Evolutionary conservation across 2,329 filamentous ascomycete species (phyloP), one percentile per base, ranked within the genome.

Genomic region (Pochonia chlamydosporia): DNA sequence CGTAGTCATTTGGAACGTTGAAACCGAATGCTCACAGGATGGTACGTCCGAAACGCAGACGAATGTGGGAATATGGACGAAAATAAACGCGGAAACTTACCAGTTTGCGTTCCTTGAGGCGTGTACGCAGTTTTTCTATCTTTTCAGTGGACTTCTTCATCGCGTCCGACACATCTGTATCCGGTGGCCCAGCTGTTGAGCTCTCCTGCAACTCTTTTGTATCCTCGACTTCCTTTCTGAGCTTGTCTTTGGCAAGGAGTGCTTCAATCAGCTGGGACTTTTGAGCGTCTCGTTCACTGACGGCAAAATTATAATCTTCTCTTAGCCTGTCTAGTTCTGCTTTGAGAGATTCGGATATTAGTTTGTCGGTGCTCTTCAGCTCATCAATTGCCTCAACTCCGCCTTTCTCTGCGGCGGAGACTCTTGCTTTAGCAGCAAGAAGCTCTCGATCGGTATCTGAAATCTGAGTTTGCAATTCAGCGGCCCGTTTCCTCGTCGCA

Each of bases 251-350:
- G 52, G 75, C 73, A 40, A 84, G 68, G 16, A 84, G 69, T 39
- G 78, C 75, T 35, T 79, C 72, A 54, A 84, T 72, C 21, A 84
- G 71, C 58, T 84, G 79, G 40, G 73, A 72, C 63, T 81, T 78
- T 57, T 79, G 73, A 50, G 75, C 70, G 45, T 82, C 78, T 43
- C 72, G 69, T 59, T 83, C 78, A 46, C 71, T 66, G 50, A 66
- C 69, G 43, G 75, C 63, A 46, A 68, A 63, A 48, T 71, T 72
- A 52, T 74, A 67, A 54, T 79, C 75, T 49, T 68, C 71, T 52
- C 79, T 73, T 52, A 79, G 68, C 24, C 71, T 67, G 44, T 80
- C 73, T 30, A 84, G 71, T 57, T 85, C 81, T 40, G 70, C 70
- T 52, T 75, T 73, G 47, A 84, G 71, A 14, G 80, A 83, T 16